Evolutionary conservation across 148 eudicot species (phyloP).

Genomic region (Camellia japonica): DNA sequence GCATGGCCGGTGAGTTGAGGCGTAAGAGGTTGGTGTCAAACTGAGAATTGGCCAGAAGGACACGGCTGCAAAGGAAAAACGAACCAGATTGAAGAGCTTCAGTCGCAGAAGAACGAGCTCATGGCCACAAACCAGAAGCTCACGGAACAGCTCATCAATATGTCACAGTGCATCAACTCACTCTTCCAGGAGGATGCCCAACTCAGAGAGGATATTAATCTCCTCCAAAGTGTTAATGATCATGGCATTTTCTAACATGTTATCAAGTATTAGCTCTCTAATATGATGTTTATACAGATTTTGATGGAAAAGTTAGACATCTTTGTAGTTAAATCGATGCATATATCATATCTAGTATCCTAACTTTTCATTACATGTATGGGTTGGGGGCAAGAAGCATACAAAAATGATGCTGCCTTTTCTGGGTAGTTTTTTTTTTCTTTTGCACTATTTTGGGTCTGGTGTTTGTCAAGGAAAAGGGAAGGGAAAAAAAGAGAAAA

Average conservation of each 20-base stretch:
- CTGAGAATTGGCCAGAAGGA: conserved; percentile 6
- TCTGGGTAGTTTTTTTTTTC: too few species aligned
- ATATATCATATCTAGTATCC: neutral
- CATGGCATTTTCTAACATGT: too few species aligned
- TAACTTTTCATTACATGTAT: neutral
- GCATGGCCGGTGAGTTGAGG: neutral
- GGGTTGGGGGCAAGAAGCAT: too few species aligned
- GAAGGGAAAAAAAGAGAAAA: too few species aligned
- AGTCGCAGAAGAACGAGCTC: neutral
- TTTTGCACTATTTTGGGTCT: too few species aligned
- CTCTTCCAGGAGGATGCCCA: neutral
- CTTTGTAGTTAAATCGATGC: neutral
- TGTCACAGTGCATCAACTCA: neutral
- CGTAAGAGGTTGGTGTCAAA: neutral
- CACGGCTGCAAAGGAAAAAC: neutral
- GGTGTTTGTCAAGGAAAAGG: too few species aligned
- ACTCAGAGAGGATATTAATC: conserved; percentile 1
- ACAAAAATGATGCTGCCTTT: too few species aligned
- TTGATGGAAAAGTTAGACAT: neutral
- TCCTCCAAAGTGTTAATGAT: neutral
- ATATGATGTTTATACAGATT: neutral
- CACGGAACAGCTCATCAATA: conserved; percentile 3
- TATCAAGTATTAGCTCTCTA: too few species aligned
- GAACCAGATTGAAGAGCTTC: neutral
- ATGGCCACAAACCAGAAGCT: neutral